Conservation (phyloP, 768 basidiomycete genomes). For the Suillus luteus region DNA sequence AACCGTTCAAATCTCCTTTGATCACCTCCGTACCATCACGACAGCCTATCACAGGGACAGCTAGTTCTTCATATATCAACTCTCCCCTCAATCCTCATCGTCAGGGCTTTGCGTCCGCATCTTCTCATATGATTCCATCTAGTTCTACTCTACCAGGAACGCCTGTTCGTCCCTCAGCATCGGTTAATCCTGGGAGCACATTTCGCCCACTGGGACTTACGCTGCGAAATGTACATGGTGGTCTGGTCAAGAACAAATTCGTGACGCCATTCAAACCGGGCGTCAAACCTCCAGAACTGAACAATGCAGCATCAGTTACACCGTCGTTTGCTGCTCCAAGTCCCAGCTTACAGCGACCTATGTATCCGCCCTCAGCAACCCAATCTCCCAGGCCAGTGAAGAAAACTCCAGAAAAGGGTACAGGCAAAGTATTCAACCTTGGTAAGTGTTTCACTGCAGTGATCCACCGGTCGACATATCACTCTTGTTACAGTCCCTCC, state of each 20-base stretch:
- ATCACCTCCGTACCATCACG: slow-evolving; percentile 22
- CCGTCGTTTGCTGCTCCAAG: slow-evolving; percentile 9
- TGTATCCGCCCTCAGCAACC: slow-evolving; percentile 28
- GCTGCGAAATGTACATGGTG: slow-evolving; percentile 23
- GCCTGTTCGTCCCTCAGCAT: slow-evolving; percentile 38
- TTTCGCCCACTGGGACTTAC: slow-evolving; percentile 29
- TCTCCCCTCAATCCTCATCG: slow-evolving; percentile 20
- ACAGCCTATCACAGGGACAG: slow-evolving; percentile 18
- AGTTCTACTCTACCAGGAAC: slow-evolving; percentile 25
- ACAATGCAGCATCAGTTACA: not conserved
- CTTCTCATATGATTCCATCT: slow-evolving; percentile 14
- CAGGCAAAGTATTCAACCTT: slow-evolving; percentile 39
- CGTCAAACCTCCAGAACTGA: slow-evolving; percentile 43
- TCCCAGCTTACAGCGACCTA: slow-evolving; percentile 14
- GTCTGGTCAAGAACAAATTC: slow-evolving; percentile 44
- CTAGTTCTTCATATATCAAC: slow-evolving; percentile 36
- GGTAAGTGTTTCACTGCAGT: slow-evolving; percentile 36
- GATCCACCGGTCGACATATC: not conserved
- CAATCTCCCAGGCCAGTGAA: slow-evolving; percentile 8
- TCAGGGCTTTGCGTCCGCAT: slow-evolving; percentile 8
- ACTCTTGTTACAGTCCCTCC: slow-evolving; percentile 30
- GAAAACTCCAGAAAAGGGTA: slow-evolving; percentile 14
- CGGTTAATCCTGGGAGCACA: slow-evolving; percentile 17
- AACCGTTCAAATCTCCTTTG: slow-evolving; percentile 51
- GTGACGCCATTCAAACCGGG: slow-evolving; percentile 64